Base-by-base conservation (phyloP, 805 yeast genomes). In the Candida maris region DNA sequence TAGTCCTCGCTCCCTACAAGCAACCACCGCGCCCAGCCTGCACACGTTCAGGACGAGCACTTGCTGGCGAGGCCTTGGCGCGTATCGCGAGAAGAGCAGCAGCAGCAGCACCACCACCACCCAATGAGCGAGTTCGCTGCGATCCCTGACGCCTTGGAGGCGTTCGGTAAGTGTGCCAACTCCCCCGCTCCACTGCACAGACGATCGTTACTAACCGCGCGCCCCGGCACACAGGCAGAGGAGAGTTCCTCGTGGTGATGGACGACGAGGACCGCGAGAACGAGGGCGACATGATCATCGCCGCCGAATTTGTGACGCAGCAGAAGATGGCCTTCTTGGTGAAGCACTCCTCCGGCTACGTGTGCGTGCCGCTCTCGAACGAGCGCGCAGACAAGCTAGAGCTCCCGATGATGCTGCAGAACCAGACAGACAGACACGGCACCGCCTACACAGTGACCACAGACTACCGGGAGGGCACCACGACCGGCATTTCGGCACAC, bases 181-280 rank as follows among this genome's bases (percentile, higher is more conserved):
- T 22, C n/a, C n/a, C n/a, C n/a, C n/a, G n/a, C n/a, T n/a, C n/a
- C n/a, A n/a, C n/a, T n/a, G n/a, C n/a, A n/a, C n/a, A n/a, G n/a
- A n/a, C n/a, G n/a, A n/a, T n/a, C n/a, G n/a, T n/a, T n/a, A n/a
- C n/a, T n/a, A n/a, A n/a, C n/a, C n/a, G n/a, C n/a, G n/a, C n/a
- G n/a, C n/a, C n/a, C n/a, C n/a, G n/a, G n/a, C 9, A 12, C 20
- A 15, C 22, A 62, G 71, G 74, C 45, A 73, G 75, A 39, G 94
- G 94, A 20, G 85, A 87, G 59, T 88, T 91, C 54, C 70, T 93
- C 32, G 76, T 93, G 31, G 98, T 93, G n/a, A 84, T 93, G 85
- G 99, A 93, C 61, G 96, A 93, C 57, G 97, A 87, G 61, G 75
- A 75, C 56, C 79, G 99, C 51, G 99, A 93, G 62, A 93, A 93